These are phyloP conservation scores for Sphagnum contortum DNA, from an alignment of 225 moss, liverwort and hornwort species.

Conservation along the genomic window DNA sequence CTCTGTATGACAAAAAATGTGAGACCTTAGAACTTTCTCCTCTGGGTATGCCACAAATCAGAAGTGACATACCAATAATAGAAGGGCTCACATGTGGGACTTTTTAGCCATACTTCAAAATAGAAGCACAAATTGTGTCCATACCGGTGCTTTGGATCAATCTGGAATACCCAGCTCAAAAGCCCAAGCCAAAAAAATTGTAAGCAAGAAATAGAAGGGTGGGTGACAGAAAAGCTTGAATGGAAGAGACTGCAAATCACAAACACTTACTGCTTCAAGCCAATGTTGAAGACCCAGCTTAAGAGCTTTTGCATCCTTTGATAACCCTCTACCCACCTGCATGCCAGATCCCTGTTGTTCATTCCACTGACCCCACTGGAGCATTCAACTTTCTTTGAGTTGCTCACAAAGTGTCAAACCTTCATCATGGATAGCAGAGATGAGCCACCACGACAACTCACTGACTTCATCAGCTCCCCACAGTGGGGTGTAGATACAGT, in stretches of 20 bases:
- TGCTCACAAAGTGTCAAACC: not conserved
- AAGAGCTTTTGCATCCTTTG: constrained; percentile 60
- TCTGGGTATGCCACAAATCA: not conserved
- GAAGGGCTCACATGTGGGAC: constrained; percentile 67
- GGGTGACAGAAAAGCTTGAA: not conserved
- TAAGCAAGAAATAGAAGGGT: not conserved
- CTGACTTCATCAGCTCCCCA: not conserved
- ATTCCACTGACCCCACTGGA: not conserved
- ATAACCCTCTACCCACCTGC: constrained; percentile 87
- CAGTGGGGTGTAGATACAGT: not conserved
- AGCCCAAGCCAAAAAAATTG: not conserved
- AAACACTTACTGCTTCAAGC: constrained; percentile 79
- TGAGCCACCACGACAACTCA: not conserved
- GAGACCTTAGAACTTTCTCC: not conserved
- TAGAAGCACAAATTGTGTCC: constrained; percentile 82
- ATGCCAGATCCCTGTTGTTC: not conserved
- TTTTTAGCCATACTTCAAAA: constrained; percentile 60
- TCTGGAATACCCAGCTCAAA: constrained; percentile 32
- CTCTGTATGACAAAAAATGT: too few species aligned
- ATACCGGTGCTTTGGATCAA: constrained; percentile 84
- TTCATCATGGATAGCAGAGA: too few species aligned
- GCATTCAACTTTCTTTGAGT: not conserved
- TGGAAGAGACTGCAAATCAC: not conserved
- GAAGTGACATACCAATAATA: constrained; percentile 66
- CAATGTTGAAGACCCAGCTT: constrained; percentile 81